These are phyloP conservation scores for Tolypocladium endophyticum DNA, from an alignment of 2,329 filamentous ascomycete species.

Conservation along the genomic window DNA sequence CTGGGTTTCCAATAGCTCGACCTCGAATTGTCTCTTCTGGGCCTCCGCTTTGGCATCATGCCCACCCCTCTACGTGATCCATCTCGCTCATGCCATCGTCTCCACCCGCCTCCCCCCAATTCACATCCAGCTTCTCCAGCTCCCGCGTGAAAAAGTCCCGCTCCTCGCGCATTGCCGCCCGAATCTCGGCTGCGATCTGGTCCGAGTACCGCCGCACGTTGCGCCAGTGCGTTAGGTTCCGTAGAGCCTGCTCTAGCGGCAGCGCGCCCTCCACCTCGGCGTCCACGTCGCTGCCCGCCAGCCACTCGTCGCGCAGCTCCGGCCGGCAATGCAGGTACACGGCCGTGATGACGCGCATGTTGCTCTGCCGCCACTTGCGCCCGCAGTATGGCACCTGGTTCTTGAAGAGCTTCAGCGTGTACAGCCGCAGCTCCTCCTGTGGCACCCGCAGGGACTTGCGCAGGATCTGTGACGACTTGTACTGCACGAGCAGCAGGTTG, in stretches of 20 bases:
- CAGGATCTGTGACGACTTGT: conserved; percentile 88
- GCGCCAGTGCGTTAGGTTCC: conserved; percentile 89
- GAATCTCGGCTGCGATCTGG: conserved; percentile 52
- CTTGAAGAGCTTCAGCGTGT: conserved; percentile 97
- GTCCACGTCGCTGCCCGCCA: conserved; percentile 83
- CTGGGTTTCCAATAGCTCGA: background rate
- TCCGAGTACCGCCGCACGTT: conserved; percentile 77
- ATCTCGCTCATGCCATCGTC: conserved; percentile 22
- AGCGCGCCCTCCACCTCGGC: conserved; percentile 88
- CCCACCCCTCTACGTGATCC: conserved; percentile 22
- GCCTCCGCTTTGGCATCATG: background rate
- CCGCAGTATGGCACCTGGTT: conserved; percentile 97
- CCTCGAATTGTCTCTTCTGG: background rate
- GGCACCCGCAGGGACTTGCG: conserved; percentile 87
- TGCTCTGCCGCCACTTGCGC: conserved; percentile 93
- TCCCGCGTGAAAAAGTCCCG: conserved; percentile 72
- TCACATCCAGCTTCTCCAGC: conserved; percentile 58
- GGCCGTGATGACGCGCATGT: conserved; percentile 97
- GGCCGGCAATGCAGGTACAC: conserved; percentile 91
- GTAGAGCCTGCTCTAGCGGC: conserved; percentile 80
- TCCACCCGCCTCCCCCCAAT: conserved; percentile 31
- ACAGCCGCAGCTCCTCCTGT: conserved; percentile 76
- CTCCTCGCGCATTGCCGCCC: conserved; percentile 56
- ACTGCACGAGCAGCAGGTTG: conserved; percentile 85
- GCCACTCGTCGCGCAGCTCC: conserved; percentile 90